A percentile compares a stretch with the other conserved stretches of the same genome.
phyloP scores from a whole-genome alignment of 73 alveolate species.

The Paramecium caudatum region DNA sequence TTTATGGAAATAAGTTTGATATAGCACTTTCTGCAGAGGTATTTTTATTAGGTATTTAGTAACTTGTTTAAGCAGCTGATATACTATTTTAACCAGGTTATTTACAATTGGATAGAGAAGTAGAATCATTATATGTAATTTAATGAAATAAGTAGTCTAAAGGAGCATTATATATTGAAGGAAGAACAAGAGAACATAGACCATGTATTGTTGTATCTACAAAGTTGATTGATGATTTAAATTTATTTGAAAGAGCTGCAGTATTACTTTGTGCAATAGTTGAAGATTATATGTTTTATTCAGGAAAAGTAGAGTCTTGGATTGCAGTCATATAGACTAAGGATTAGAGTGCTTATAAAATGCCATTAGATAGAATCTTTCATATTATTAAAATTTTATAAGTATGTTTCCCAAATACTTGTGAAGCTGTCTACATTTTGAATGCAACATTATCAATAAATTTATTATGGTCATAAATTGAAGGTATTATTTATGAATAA shows the following conservation, averaged over 20 bases:
- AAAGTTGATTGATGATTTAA: slow-evolving; percentile 10
- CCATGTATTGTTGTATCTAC: slow-evolving; percentile 22
- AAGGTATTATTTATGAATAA: not conserved
- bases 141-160: not conserved
- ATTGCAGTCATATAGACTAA: slow-evolving; percentile 40
- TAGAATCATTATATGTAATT: slow-evolving; percentile 39
- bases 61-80: not conserved
- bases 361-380: slow-evolving; percentile 3
- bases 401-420: slow-evolving; percentile 16
- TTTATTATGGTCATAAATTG: slow-evolving; percentile 42
- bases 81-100: not conserved
- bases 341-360: slow-evolving; percentile 51
- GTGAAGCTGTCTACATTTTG: not conserved
- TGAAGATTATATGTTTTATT: slow-evolving; percentile 56
- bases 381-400: not conserved
- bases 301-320: slow-evolving; percentile 51
- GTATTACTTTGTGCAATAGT: slow-evolving; percentile 17
- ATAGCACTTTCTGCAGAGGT: not conserved
- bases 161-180: slow-evolving; percentile 39
- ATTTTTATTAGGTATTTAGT: not conserved
- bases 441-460: slow-evolving; percentile 17
- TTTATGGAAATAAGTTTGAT: slow-evolving; percentile 55
- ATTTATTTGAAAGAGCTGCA: not conserved
- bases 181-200: slow-evolving; percentile 34
- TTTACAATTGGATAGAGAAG: not conserved